Conservation (phyloP, 2,329 filamentous ascomycete species). For the Exserohilum rostratum region DNA sequence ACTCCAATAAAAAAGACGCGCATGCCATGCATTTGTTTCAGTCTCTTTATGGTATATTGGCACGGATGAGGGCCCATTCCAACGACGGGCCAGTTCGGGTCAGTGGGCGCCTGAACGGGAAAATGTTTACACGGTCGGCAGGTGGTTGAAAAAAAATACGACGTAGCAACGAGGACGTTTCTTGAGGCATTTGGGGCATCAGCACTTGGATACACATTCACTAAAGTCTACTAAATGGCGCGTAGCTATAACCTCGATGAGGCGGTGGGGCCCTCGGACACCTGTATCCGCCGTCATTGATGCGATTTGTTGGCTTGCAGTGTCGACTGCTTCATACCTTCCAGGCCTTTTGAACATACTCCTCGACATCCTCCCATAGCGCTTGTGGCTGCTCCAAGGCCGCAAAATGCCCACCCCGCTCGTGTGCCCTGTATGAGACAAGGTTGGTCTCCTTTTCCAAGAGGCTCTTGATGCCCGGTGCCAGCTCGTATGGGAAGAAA, state of each 20-base stretch:
- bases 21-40: neutral
- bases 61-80: neutral
- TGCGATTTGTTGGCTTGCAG: neutral
- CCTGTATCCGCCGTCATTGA: neutral
- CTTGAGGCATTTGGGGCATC: no score
- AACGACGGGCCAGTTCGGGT: no score
- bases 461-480: slow-evolving; percentile 47
- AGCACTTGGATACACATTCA: no score
- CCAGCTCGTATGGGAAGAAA: slow-evolving; percentile 53
- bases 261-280: neutral
- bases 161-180: no score
- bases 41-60: neutral
- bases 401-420: slow-evolving; percentile 62
- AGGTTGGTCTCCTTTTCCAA: slow-evolving; percentile 48
- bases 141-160: no score
- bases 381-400: slow-evolving; percentile 53
- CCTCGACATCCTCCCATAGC: slow-evolving; percentile 54
- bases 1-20: neutral
- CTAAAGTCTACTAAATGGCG: no score
- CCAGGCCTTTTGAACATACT: slow-evolving; percentile 51
- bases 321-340: slow-evolving; percentile 26
- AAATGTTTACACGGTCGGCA: no score
- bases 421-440: slow-evolving; percentile 48
- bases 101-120: no score
- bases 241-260: slow-evolving; percentile 9